phyloP scores from a whole-genome alignment of 768 basidiomycete species.

The Crepidotus variabilis region DNA sequence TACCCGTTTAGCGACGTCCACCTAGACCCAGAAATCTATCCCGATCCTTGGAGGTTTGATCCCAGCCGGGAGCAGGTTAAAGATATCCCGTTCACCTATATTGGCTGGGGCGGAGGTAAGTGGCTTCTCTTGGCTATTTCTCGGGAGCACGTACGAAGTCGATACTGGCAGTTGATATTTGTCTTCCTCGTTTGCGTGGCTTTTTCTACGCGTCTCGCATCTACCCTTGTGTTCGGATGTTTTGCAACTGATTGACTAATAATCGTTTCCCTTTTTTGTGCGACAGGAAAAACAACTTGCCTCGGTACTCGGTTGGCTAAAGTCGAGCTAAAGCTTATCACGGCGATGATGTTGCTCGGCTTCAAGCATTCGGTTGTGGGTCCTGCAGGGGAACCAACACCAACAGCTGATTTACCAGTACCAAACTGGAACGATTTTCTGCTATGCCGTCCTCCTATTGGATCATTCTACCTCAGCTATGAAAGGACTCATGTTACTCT shows the following conservation, averaged over 20 bases:
- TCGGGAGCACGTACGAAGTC: not conserved
- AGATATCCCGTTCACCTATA: constrained; percentile 52
- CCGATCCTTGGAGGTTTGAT: constrained; percentile 77
- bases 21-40: constrained; percentile 66
- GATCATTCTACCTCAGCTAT: constrained; percentile 53
- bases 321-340: constrained; percentile 68
- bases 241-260: not conserved
- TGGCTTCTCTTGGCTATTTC: constrained; percentile 15
- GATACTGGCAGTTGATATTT: too few relatives aligned
- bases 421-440: constrained; percentile 82
- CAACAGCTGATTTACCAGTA: constrained; percentile 37
- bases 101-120: constrained; percentile 82
- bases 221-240: too few relatives aligned
- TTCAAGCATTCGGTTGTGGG: constrained; percentile 61
- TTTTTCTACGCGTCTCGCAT: too few relatives aligned
- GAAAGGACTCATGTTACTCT: constrained; percentile 32
- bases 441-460: constrained; percentile 57
- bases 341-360: constrained; percentile 63
- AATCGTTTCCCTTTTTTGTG: constrained; percentile 9
- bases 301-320: constrained; percentile 73
- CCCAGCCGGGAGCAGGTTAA: constrained; percentile 48
- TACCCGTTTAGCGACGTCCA: constrained; percentile 83
- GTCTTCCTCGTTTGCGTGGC: too few relatives aligned
- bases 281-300: constrained; percentile 63
- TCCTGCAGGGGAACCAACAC: constrained; percentile 38